Percentiles rank a stretch among this genome's conserved stretches.
Conservation (phyloP, 2,329 filamentous ascomycete genomes). For the Sporothrix globosa region DNA sequence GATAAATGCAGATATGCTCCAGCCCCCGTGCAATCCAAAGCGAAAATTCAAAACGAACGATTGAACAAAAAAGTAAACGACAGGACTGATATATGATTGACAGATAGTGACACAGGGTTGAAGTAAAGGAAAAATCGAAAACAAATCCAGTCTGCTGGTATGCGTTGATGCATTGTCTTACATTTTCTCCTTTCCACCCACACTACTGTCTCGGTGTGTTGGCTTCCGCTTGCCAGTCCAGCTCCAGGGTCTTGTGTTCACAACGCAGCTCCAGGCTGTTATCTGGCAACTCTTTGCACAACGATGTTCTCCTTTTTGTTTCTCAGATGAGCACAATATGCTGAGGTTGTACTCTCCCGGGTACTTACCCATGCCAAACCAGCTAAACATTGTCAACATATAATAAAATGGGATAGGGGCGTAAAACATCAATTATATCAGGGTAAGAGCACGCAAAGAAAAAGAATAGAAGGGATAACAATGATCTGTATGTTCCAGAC, state of each 20-base stretch:
- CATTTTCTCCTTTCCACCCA: background rate
- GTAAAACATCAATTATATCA: slow-evolving; percentile 29
- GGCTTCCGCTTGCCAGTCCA: background rate
- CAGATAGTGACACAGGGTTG: background rate
- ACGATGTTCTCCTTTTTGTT: background rate
- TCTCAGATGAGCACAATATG: background rate
- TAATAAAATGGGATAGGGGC: slow-evolving; percentile 14
- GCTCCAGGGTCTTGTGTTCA: background rate
- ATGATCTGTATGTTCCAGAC: slow-evolving; percentile 21
- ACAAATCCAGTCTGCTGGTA: slow-evolving; percentile 25
- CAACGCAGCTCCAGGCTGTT: too few species aligned
- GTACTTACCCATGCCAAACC: background rate
- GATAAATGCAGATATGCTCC: background rate
- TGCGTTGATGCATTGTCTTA: background rate
- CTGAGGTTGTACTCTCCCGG: background rate
- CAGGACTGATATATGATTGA: background rate
- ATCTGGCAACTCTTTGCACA: too few species aligned
- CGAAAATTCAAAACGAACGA: background rate
- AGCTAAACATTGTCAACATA: background rate
- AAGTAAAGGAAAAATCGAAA: background rate
- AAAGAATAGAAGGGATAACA: slow-evolving; percentile 2
- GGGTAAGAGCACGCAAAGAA: slow-evolving; percentile 5
- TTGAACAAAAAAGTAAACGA: background rate
- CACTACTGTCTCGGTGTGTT: background rate
- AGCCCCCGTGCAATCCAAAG: background rate